These are phyloP conservation scores for Melampsora americana DNA, from an alignment of 1,284 basidiomycete genomes.

Conservation along the genomic window DNA sequence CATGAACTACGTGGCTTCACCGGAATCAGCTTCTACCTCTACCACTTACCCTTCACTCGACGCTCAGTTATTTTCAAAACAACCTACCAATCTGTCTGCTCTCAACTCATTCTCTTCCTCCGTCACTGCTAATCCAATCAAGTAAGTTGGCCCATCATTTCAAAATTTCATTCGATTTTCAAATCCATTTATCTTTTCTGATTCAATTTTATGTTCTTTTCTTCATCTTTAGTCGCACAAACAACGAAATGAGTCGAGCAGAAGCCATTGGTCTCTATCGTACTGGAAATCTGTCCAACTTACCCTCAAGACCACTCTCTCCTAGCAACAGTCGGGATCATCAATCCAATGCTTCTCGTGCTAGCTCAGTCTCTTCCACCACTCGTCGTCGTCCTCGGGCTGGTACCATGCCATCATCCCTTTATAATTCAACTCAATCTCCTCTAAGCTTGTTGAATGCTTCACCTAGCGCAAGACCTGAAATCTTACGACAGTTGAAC, in stretches of 20 bases:
- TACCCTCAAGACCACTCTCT: neutral
- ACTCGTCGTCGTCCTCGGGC: conserved; percentile 30
- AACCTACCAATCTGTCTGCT: too few relatives aligned
- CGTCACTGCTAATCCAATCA: neutral
- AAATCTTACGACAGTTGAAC: conserved; percentile 28
- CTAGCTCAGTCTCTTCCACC: neutral
- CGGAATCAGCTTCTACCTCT: neutral
- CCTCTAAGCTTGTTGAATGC: neutral
- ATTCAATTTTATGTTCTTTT: neutral
- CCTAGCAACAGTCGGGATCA: neutral
- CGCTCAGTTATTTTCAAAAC: neutral
- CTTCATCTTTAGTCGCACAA: neutral
- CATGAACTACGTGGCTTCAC: neutral
- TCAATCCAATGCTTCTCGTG: neutral
- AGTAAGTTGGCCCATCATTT: too few relatives aligned
- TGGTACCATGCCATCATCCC: conserved; percentile 44
- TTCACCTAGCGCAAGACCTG: neutral
- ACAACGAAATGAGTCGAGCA: conserved; percentile 20
- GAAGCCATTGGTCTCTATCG: conserved; percentile 31
- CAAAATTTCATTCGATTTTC: too few relatives aligned
- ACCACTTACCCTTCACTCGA: neutral
- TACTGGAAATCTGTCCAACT: conserved; percentile 15
- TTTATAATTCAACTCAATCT: neutral
- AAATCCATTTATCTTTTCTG: neutral
- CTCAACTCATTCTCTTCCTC: too few relatives aligned